Evolutionary conservation across 176 grass and related monocot genomes (phyloP).

Genomic region (Triticum aestivum): IWGSC_CS_RefSeq_v2.1 NC_057808.1:532261029-532261528

Average conservation of each 20-base stretch:
- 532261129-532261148: no score
- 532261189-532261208: not conserved
- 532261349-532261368: not conserved
- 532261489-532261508: not conserved
- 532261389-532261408: not conserved
- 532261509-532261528: not conserved
- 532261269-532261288: not conserved
- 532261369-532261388: not conserved
- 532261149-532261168: no score
- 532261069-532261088: not conserved
- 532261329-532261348: not conserved
- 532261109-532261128: no score
- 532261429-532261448: not conserved
- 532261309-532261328: not conserved
- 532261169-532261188: no score
- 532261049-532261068: not conserved
- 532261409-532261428: not conserved
- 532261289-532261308: not conserved
- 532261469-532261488: not conserved
- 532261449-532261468: not conserved
- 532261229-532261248: not conserved
- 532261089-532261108: not conserved
- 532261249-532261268: not conserved
- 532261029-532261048: not conserved
- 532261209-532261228: not conserved